A percentile compares a stretch with the other conserved stretches of the same genome.
phyloP scores from a whole-genome alignment of 352 stramenopile species.

The Thraustochytrium striatum region DNA sequence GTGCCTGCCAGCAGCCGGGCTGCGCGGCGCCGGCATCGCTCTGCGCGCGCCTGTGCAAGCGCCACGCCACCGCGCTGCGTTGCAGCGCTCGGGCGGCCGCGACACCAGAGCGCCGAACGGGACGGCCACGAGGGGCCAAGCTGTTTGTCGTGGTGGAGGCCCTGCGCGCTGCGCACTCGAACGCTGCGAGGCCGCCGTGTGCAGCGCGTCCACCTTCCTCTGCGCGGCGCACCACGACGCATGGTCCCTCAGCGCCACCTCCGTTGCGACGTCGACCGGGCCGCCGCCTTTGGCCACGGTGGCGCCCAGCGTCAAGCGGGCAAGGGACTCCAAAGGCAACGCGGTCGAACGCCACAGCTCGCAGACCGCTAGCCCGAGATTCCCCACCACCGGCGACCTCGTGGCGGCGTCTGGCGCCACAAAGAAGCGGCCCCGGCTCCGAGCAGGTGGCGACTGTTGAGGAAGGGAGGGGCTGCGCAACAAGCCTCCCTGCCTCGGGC shows the following conservation, averaged over 20 bases:
- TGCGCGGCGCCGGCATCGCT: constrained; percentile 64
- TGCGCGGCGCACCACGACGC: background rate
- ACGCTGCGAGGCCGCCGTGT: background rate
- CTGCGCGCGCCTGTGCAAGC: background rate
- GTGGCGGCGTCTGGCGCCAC: too few species aligned
- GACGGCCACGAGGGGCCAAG: background rate
- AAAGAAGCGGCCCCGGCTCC: too few species aligned
- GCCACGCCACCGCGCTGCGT: too few species aligned
- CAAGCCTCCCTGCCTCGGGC: too few species aligned
- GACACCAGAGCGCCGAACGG: background rate
- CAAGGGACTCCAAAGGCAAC: background rate
- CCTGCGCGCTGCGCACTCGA: background rate
- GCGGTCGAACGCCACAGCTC: too few species aligned
- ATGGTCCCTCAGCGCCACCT: background rate
- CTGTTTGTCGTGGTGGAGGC: background rate
- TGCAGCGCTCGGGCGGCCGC: background rate
- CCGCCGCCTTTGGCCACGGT: background rate
- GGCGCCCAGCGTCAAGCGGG: background rate
- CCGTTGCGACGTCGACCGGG: too few species aligned
- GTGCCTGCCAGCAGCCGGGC: constrained; percentile 67
- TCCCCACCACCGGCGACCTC: too few species aligned
- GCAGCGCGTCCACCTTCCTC: too few species aligned
- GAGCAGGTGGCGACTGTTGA: too few species aligned
- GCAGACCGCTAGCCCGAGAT: too few species aligned
- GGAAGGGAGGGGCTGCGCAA: too few species aligned